Evolutionary conservation across 495 filamentous ascomycete species (phyloP).

Genomic region (Annulohypoxylon maeteangense): DNA sequence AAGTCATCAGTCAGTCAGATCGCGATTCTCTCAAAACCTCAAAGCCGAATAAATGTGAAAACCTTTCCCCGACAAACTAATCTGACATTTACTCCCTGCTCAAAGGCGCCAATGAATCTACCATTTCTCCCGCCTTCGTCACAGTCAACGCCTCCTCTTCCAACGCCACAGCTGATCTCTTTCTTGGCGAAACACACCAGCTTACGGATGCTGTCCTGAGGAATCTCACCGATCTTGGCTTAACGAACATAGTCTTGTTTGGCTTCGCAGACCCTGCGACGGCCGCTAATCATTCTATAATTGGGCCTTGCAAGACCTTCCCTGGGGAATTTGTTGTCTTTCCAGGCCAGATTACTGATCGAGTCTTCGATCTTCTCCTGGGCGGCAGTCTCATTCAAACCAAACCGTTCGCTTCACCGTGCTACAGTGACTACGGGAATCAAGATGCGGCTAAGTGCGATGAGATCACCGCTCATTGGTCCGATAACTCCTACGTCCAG

Average conservation of each 20-base stretch:
- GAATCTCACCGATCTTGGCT: constrained; percentile 47
- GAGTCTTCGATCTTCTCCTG: constrained; percentile 57
- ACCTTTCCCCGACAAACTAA: constrained; percentile 27
- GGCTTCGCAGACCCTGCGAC: constrained; percentile 41
- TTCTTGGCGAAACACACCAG: constrained; percentile 56
- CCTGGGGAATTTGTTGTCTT: constrained; percentile 54
- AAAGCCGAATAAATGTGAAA: not conserved
- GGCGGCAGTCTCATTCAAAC: constrained; percentile 66
- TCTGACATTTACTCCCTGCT: constrained; percentile 8
- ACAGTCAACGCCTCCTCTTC: constrained; percentile 43
- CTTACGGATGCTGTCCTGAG: constrained; percentile 55
- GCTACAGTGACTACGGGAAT: constrained; percentile 61
- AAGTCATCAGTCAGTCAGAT: constrained; percentile 44
- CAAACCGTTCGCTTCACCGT: constrained; percentile 65
- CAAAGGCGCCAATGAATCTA: constrained; percentile 43
- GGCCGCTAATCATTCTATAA: constrained; percentile 31
- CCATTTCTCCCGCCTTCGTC: constrained; percentile 40
- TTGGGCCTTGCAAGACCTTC: constrained; percentile 54
- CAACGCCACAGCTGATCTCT: constrained; percentile 47
- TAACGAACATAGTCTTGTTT: constrained; percentile 47
- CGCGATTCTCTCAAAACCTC: constrained; percentile 14
- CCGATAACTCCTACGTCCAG: constrained; percentile 45
- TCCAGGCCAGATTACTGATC: constrained; percentile 61
- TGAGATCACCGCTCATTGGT: constrained; percentile 50
- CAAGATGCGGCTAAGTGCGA: constrained; percentile 59